Evolutionary conservation across 177 flowering plant genomes (phyloP), one percentile per base, ranked within the genome.

Genomic region (Vitis hybrid): DNA sequence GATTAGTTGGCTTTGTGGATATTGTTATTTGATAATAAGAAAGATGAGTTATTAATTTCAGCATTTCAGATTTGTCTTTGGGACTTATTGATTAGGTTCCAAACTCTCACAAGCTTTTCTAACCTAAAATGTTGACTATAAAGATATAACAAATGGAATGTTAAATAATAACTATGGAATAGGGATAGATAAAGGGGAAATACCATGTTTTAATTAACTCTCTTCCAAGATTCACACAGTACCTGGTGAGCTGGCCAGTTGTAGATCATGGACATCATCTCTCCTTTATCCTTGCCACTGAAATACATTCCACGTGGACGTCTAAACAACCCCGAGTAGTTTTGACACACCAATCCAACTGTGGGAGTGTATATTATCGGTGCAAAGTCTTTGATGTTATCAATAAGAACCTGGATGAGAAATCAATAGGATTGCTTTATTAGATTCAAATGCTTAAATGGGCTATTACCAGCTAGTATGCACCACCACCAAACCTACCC

Each of bases 301-400:
- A 96, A 96, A 82, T 96, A 96, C 99, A 96, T 96, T 51, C 99
- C 99, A 70, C 99, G 95, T 57, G 99, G 98, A 49, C 99, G 97
- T 78, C 99, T 88, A 79, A 89, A 96, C 81, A 96, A 79, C 11
- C 99, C 99, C 10, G 89, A 87, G 76, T 92, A 96, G 73, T 96
- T 96, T 84, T 96, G 98, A 72, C 99, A 96, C 7, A 96, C 99
- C 78, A 96, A 75, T 55, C 99, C 99, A 50, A 96, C 99, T 38
- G 99, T 96, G 64, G 99, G 99, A 66, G 99, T 96, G 79, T 96
- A 96, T 72, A 96, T 94, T 56, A 94, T 85, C 11, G 99, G 99
- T 77, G 99, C 98, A 78, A 96, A 96, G 75, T 90, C 85, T 82
- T 90, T 77, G 65, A 96, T 92, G 74, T 94, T 92, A 76, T 96